Evolutionary conservation across 306 rosid genomes (phyloP).

Genomic region (Clitoria ternatea): DNA sequence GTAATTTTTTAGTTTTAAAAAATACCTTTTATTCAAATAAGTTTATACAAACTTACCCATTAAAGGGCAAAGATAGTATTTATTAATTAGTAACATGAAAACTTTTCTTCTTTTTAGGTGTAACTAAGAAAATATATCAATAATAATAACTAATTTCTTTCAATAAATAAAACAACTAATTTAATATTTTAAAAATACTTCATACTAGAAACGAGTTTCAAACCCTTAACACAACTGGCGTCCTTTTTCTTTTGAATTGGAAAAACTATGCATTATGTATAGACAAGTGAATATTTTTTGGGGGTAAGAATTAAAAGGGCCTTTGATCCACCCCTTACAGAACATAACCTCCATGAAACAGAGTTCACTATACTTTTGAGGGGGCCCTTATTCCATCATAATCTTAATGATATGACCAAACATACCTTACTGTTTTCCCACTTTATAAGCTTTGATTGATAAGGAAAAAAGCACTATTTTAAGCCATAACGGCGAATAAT

Average conservation of each 20-base stretch:
- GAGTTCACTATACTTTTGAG: conserved; percentile 22
- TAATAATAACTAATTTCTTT: too few species aligned
- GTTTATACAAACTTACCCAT: too few species aligned
- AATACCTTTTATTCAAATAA: too few species aligned
- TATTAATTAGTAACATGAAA: too few species aligned
- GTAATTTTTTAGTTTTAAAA: too few species aligned
- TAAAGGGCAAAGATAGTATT: too few species aligned
- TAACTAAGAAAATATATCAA: too few species aligned
- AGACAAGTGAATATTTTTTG: neutral
- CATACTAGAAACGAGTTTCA: too few species aligned
- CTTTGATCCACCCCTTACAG: conserved; percentile 24
- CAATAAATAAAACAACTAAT: too few species aligned
- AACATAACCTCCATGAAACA: conserved; percentile 26
- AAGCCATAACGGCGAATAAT: conserved; percentile 33
- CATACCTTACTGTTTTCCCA: conserved; percentile 25
- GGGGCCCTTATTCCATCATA: conserved; percentile 33
- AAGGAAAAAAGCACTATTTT: conserved; percentile 18
- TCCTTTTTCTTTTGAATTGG: neutral
- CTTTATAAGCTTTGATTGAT: conserved; percentile 21
- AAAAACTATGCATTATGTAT: neutral
- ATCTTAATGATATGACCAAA: conserved; percentile 35
- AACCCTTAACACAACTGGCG: too few species aligned
- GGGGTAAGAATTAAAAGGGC: conserved; percentile 20
- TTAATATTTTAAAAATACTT: too few species aligned
- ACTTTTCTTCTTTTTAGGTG: too few species aligned